Evolutionary conservation across 2,329 filamentous ascomycete genomes (phyloP).

Genomic region (Dactylellina haptotyla): DNA sequence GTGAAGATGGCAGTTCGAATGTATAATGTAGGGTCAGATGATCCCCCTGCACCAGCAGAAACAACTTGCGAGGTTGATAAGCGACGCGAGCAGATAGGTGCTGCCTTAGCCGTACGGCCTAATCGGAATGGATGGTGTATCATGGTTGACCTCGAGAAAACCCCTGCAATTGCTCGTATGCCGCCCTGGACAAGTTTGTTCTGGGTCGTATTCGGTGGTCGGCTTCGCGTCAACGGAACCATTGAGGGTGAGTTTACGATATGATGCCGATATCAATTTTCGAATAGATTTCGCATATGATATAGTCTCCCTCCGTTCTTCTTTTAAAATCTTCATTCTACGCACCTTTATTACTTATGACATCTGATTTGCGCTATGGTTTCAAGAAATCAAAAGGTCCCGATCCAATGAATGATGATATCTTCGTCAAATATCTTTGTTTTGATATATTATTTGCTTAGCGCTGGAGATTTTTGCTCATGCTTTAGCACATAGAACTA

Average conservation of each 20-base stretch:
- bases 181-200: conserved; percentile 42
- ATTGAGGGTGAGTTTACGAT: conserved; percentile 46
- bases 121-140: background rate
- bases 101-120: conserved; percentile 18
- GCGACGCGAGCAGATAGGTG: conserved; percentile 23
- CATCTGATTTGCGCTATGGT: no score
- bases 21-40: conserved; percentile 27
- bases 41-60: conserved; percentile 23
- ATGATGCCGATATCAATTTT: no score
- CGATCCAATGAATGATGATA: conserved; percentile 1
- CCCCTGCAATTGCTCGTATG: conserved; percentile 8
- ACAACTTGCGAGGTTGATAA: conserved; percentile 9
- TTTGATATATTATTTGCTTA: no score
- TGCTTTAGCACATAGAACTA: no score
- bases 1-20: conserved; percentile 23
- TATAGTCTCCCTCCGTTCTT: no score
- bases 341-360: no score
- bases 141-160: conserved; percentile 34
- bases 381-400: no score
- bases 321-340: no score
- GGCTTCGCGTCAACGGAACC: conserved; percentile 45
- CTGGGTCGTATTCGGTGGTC: conserved; percentile 40
- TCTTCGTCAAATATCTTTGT: no score
- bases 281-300: no score
- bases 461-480: no score